Conservation (phyloP, 2,329 filamentous ascomycete species). For the Chrysosporium queenslandicum region DNA sequence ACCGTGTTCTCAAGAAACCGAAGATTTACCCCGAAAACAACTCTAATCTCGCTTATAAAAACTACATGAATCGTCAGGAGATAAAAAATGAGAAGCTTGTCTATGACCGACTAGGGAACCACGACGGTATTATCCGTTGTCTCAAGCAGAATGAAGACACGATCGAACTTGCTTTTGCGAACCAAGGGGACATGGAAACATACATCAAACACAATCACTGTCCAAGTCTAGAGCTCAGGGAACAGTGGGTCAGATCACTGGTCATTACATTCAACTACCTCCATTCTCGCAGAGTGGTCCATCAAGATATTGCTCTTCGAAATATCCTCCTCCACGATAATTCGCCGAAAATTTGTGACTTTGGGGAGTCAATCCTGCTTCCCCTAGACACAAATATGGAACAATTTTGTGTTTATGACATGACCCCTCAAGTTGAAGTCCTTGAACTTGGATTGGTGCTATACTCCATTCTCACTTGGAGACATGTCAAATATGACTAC, state of each 20-base stretch:
- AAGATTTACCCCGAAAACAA: constrained; percentile 8
- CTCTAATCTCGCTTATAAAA: constrained; percentile 6
- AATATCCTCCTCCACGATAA: constrained; percentile 11
- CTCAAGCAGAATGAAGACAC: not conserved
- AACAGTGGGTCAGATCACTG: constrained; percentile 3
- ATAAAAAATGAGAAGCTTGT: not conserved
- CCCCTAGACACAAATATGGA: constrained; percentile 8
- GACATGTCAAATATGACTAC: constrained; percentile 13
- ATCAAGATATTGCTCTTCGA: not conserved
- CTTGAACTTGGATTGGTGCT: constrained; percentile 2
- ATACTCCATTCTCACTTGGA: constrained; percentile 9
- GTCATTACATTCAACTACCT: constrained; percentile 1
- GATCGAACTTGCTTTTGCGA: constrained; percentile 8
- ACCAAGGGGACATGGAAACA: constrained; percentile 6
- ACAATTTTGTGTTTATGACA: constrained; percentile 1
- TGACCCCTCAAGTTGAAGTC: constrained; percentile 3
- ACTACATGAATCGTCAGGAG: not conserved
- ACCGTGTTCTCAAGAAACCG: constrained; percentile 7
- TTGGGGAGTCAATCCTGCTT: constrained; percentile 6
- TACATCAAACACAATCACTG: constrained; percentile 6
- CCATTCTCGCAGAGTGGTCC: constrained; percentile 8
- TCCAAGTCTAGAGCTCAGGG: not conserved
- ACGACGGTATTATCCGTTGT: constrained; percentile 5
- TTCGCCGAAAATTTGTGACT: not conserved
- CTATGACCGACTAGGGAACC: constrained; percentile 2